Conservation (phyloP, 805 yeast genomes). For the Starmerella stellata region DNA sequence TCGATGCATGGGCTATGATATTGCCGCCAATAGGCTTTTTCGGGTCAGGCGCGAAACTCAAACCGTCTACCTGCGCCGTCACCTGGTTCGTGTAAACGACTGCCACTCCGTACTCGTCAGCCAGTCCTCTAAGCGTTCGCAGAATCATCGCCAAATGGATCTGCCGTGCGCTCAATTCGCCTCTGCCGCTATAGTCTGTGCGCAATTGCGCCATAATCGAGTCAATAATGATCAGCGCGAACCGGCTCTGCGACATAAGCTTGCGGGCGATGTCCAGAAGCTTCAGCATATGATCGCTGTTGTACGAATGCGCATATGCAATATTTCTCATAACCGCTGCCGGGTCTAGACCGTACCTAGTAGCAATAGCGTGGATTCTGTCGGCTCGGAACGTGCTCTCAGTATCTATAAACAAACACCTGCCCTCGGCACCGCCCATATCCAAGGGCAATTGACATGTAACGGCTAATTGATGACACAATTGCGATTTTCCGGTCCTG, state of each 20-base stretch:
- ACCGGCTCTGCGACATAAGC: constrained; percentile 90
- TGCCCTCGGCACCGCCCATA: constrained; percentile 97
- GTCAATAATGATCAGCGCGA: constrained; percentile 81
- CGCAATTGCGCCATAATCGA: constrained; percentile 92
- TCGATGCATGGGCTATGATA: constrained; percentile 89
- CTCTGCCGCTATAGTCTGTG: constrained; percentile 89
- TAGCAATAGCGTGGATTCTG: constrained; percentile 74
- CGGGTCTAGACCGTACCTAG: constrained; percentile 77
- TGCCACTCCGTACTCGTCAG: constrained; percentile 96
- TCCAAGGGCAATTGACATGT: constrained; percentile 93
- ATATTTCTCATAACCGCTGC: constrained; percentile 92
- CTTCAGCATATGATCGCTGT: constrained; percentile 87
- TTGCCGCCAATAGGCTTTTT: constrained; percentile 98
- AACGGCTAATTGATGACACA: constrained; percentile 91
- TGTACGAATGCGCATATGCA: constrained; percentile 92
- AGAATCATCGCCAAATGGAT: constrained; percentile 82
- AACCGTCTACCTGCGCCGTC: constrained; percentile 92
- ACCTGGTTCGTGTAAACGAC: constrained; percentile 93
- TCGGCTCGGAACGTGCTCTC: constrained; percentile 94
- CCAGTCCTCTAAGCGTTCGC: constrained; percentile 79
- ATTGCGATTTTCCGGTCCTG: constrained; percentile 91
- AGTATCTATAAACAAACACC: constrained; percentile 86
- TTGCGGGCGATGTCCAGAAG: constrained; percentile 76
- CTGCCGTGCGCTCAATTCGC: constrained; percentile 88
- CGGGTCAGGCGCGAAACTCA: constrained; percentile 81